Evolutionary conservation across 2,329 filamentous ascomycete species (phyloP), one percentile per base, ranked within the genome.

Genomic region (Ascochyta rabiei): DNA sequence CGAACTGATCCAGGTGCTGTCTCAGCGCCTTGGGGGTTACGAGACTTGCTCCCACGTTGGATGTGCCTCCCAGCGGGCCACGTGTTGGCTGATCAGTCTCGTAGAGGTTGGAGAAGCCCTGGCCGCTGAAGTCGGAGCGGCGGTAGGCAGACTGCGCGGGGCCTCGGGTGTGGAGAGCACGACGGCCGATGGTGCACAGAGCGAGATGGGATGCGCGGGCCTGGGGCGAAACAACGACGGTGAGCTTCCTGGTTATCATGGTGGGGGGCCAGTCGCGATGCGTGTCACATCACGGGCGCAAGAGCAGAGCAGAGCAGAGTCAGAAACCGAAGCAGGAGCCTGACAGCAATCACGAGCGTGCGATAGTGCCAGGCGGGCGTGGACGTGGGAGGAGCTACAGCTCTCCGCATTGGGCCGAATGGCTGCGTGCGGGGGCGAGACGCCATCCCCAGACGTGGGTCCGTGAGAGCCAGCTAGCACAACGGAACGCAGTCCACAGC

Each of bases 1-100:
- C 93, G 73, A 96, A 99, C 71, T 95, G 90, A 73, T 99, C 95
- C 28, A 98, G 86, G 68, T 95, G 89, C 69, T 91, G 87, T 80
- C 98, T 97, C 66, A 99, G 81, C 64, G 80, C 77, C 63, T 81
- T 83, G 7, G 86, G 86, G 9, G 86, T 88, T 48, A 88, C 79
- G 46, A 80, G 80, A 28, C 83, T 82, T 26, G 80, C 80, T 53
- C 84, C 84, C 57, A 84, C 82, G 30, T 80, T 79, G 55, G 82
- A 82, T 9, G 84, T 81, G 56, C 82, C 83, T 33, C 81, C 82
- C 50, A 89, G 74, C n/a, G 87, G 87, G 0, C 87, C 87, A 23
- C 80, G 76, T 15, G 85, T 88, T 3, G 85, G 85, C 46, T 81
- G 75, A 6, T 82, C 83, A 6, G 86, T 76, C 67, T 89, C 86